Base-by-base conservation (phyloP, 176 grass and related monocot species). In the Oropetium thomaeum region DNA sequence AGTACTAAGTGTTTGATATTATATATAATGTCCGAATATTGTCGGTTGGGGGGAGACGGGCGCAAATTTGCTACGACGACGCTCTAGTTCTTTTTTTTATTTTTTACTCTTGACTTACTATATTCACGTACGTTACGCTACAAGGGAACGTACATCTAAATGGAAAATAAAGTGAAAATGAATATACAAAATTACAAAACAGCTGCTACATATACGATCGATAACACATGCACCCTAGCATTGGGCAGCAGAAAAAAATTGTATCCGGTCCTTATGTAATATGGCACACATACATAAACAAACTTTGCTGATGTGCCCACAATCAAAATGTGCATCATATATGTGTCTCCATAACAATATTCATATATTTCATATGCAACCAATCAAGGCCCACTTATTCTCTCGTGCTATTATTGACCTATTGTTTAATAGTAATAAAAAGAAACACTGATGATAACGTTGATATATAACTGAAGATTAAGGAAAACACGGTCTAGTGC, bases 321-420 rank as follows among this genome's bases (percentile, higher is more conserved):
- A 82, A 67, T 74, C 58, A 2, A 67, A 67, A 82, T 59, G 62
- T 75, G 68, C 58, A 40, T 52, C 7, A 81, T 81, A 29, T 10
- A 81, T 81, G n/a, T 10, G 39, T 30, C 11, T 41, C 13, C 13
- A 62, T 23, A 28, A 54, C 30, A 54, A 20, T 15, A 73, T 53
- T 25, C 45, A n/a, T 19, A 3, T 32, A 8, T 35, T 0, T 19
- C 54, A 31, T 58, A 33, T 9, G 8, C 30, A 61, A n/a, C 17
- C 26, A 62, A 35, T 45, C 9, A 45, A 75, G 6, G 43, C 47
- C 79, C 37, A 42, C 37, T 14, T 39, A 19, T 28, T 10, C n/a
- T n/a, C n/a, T n/a, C n/a, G n/a, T n/a, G n/a, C n/a, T n/a, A n/a
- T n/a, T n/a, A n/a, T 12, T 43, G 47, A 9, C 22, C 58, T 45